Evolutionary conservation across 164 flowering plant species (phyloP), one percentile per base, ranked within the genome.

Genomic region (Dillenia turbinata): DNA sequence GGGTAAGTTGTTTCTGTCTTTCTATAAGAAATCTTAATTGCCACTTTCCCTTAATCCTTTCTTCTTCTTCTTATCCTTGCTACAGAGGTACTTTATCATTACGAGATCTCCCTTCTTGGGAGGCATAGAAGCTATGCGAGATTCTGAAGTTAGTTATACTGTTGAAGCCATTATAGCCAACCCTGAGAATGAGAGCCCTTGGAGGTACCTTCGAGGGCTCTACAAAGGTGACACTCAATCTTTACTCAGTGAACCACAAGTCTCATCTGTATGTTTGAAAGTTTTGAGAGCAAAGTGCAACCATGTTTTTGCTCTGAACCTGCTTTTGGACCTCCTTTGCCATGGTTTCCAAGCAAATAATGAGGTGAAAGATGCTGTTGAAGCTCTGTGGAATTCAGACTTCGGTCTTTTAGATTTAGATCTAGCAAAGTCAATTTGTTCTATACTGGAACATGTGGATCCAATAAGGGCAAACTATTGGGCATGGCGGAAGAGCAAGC

Each of bases 141-240:
- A 80, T 0, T 83, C 92, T 43, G 97, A 95, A 81, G 94, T 87
- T 48, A 63, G 46, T 14, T 90, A 85, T 69, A 69, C 91, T 8
- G 56, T 76, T 13, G 71, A 86, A 48, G 92, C 97, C 71, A 92
- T 95, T 72, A 47, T 65, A 69, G 66, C 78, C 48, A 77, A 81
- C 40, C 97, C 99, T 9, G 89, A 80, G 26, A 95, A 95, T 49
- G 99, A 95, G 72, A 92, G 99, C 57, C 88, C 99, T 13, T 92
- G 97, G 97, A 83, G 96, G 73, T 95, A 91, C 79, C 90, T 95
- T 44, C 72, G 84, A 47, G 99, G 97, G 47, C 85, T 95, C 43
- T 90, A 78, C 79, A 83, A 84, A 52, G 85, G 73, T n/a, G 85
- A 85, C 44, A 62, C 61, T 10, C 60, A 66, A 54, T 71, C 80